A percentile compares a stretch with the other conserved stretches of the same genome.
Conservation (phyloP, 352 stramenopile species). For the Globisporangium paddicum region DNA sequence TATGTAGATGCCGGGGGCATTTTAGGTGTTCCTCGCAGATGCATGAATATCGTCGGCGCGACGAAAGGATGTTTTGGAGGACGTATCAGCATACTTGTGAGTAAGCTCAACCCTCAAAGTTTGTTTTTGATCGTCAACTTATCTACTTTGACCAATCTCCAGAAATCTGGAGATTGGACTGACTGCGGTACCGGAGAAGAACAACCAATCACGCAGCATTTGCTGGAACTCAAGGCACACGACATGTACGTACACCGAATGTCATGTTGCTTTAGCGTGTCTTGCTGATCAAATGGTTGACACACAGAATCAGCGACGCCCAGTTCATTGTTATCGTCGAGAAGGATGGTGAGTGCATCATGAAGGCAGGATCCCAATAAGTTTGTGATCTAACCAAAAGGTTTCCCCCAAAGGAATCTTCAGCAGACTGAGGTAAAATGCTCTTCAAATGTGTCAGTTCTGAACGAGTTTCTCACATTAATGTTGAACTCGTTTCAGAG, state of each 20-base stretch:
- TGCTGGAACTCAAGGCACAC: slow-evolving; percentile 46
- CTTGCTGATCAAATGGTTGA: neutral
- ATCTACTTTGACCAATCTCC: neutral
- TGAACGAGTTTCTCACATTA: neutral
- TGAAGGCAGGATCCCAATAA: neutral
- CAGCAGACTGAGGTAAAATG: slow-evolving; percentile 74
- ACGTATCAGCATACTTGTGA: slow-evolving; percentile 43
- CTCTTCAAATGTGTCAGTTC: neutral
- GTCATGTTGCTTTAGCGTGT: neutral
- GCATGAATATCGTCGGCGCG: slow-evolving; percentile 79
- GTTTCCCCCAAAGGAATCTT: slow-evolving; percentile 85
- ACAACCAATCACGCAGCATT: slow-evolving; percentile 67
- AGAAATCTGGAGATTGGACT: slow-evolving; percentile 57
- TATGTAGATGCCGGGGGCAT: slow-evolving; percentile 63
- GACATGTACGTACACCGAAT: slow-evolving; percentile 33
- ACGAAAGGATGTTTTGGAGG: slow-evolving; percentile 78
- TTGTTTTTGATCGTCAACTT: neutral
- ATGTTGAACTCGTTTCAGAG: slow-evolving; percentile 23
- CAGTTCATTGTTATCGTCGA: slow-evolving; percentile 92
- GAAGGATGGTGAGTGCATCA: slow-evolving; percentile 83
- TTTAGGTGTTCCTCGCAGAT: slow-evolving; percentile 55
- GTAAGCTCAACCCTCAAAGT: neutral
- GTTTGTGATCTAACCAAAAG: neutral
- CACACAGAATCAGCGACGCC: slow-evolving; percentile 56
- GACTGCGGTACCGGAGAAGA: slow-evolving; percentile 54